Percentiles rank a stretch among this genome's conserved stretches.
phyloP scores from a whole-genome alignment of 2,329 filamentous ascomycete genomes.

The Fusarium praegraminearum region DNA sequence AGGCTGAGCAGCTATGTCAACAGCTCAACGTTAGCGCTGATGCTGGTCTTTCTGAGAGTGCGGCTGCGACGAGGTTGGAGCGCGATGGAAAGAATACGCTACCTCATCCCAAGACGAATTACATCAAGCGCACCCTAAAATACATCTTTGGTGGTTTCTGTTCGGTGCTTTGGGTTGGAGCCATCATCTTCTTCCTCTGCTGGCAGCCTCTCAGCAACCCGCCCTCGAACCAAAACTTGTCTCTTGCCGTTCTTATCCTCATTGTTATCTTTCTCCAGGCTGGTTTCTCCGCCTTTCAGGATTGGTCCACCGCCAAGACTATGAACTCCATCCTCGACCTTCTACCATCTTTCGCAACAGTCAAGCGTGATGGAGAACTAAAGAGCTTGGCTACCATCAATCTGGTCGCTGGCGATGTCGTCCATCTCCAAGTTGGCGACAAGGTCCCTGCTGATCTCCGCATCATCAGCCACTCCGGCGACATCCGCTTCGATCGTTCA shows the following conservation, averaged over 20 bases:
- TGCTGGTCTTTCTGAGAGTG: conserved; percentile 52
- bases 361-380: conserved; percentile 58
- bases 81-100: conserved; percentile 58
- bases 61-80: conserved; percentile 51
- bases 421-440: conserved; percentile 60
- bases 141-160: conserved; percentile 63
- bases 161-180: conserved; percentile 60
- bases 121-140: conserved; percentile 55
- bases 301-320: conserved; percentile 60
- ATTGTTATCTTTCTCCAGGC: conserved; percentile 62
- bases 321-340: conserved; percentile 62
- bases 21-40: conserved; percentile 54
- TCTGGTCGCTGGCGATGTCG: conserved; percentile 61
- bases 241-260: conserved; percentile 60
- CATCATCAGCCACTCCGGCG: conserved; percentile 56
- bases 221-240: conserved; percentile 58
- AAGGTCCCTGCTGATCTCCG: conserved; percentile 63
- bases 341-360: conserved; percentile 58
- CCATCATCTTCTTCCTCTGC: conserved; percentile 62
- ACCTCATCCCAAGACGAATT: conserved; percentile 58
- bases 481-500: conserved; percentile 57
- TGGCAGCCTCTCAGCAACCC: conserved; percentile 61
- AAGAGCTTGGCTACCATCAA: conserved; percentile 56
- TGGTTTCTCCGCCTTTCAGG: conserved; percentile 60
- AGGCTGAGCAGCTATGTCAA: conserved; percentile 52